Evolutionary conservation across 805 yeast species (phyloP).

Genomic region (Saccharomycopsis fodiens): DNA sequence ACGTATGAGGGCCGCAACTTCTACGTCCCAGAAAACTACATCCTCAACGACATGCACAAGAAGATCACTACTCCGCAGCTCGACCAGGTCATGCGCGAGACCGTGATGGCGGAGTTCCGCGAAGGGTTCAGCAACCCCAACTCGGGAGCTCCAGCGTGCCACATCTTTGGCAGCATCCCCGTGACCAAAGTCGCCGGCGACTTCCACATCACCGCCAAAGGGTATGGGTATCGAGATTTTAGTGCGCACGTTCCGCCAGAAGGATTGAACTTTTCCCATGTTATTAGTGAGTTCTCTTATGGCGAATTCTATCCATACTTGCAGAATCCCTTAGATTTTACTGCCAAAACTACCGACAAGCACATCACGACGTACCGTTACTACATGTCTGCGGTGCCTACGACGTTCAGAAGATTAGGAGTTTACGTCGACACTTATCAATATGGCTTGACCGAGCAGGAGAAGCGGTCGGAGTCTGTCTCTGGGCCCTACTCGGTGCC

Average conservation of each 20-base stretch:
- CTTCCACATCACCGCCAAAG: constrained; percentile 75
- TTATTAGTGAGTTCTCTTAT: constrained; percentile 78
- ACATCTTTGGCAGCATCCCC: constrained; percentile 73
- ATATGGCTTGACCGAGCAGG: constrained; percentile 61
- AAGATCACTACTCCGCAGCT: constrained; percentile 50
- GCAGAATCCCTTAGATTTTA: constrained; percentile 79
- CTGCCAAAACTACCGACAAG: constrained; percentile 48
- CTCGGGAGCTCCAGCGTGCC: constrained; percentile 72
- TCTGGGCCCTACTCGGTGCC: constrained; percentile 34
- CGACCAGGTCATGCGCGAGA: constrained; percentile 58
- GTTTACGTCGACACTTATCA: constrained; percentile 73
- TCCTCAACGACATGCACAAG: constrained; percentile 38
- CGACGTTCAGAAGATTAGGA: constrained; percentile 65
- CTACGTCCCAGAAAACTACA: constrained; percentile 43
- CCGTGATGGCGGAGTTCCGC: constrained; percentile 58
- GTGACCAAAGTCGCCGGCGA: constrained; percentile 84
- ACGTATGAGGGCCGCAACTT: constrained; percentile 60
- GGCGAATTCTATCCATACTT: constrained; percentile 86
- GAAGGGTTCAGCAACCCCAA: constrained; percentile 32
- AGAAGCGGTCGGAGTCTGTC: constrained; percentile 18
- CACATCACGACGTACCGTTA: constrained; percentile 52
- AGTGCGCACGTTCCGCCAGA: constrained; percentile 40
- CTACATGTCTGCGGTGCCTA: constrained; percentile 75
- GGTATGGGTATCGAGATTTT: constrained; percentile 49
- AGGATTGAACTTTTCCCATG: constrained; percentile 72